Conservation (phyloP, 2,329 filamentous ascomycete genomes). For the Annulohypoxylon truncatum region DNA sequence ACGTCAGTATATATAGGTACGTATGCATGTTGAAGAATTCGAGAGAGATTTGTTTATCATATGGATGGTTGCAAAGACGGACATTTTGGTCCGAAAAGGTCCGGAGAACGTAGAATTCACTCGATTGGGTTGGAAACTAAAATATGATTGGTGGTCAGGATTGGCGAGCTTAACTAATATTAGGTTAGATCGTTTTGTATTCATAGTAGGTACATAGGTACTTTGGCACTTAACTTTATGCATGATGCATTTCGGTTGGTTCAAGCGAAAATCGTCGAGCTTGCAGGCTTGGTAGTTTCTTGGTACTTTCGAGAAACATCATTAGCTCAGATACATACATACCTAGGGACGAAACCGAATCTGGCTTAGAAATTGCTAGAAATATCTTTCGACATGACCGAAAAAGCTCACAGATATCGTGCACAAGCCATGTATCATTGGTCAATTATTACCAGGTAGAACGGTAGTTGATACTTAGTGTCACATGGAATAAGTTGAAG, state of each 20-base stretch:
- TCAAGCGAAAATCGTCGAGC: neutral
- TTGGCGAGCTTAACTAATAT: neutral
- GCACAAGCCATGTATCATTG: neutral
- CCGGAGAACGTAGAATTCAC: neutral
- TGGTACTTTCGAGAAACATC: conserved; percentile 33
- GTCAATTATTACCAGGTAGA: no score
- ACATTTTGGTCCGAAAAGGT: conserved; percentile 18
- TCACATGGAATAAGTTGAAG: conserved; percentile 20
- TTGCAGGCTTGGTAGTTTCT: neutral
- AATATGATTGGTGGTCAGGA: conserved; percentile 13
- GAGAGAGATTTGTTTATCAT: neutral
- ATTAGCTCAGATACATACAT: no score
- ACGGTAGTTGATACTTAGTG: neutral
- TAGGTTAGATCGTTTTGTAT: neutral
- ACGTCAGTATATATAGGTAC: conserved; percentile 17
- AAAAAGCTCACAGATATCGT: neutral
- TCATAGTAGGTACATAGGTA: neutral
- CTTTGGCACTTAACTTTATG: neutral
- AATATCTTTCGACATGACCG: neutral
- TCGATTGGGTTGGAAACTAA: neutral
- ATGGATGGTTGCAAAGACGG: neutral
- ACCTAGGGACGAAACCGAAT: neutral
- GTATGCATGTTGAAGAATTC: neutral
- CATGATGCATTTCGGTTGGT: conserved; percentile 9
- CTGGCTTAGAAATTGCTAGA: conserved; percentile 5